Conservation (phyloP, 176 grass and related monocot genomes). For the Aegilops sharonensis region DNA sequence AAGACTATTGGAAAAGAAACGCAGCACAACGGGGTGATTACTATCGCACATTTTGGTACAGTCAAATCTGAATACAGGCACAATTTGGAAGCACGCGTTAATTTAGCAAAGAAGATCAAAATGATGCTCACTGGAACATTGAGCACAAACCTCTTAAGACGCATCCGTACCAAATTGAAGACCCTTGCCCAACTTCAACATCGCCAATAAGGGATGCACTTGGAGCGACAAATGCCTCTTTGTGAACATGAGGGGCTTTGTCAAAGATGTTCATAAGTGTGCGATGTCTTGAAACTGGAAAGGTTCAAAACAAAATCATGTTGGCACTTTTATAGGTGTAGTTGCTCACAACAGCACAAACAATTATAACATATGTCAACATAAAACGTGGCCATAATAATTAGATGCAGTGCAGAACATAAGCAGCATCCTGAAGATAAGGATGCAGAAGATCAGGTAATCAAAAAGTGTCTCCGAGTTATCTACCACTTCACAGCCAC, state of each 20-base stretch:
- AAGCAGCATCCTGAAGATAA: slow-evolving; percentile 3
- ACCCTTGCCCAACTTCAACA: slow-evolving; percentile 74
- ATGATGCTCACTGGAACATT: neutral
- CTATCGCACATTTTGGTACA: neutral
- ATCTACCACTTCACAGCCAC: neutral
- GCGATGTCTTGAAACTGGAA: slow-evolving; percentile 90
- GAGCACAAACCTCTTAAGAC: slow-evolving; percentile 77
- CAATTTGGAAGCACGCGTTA: neutral
- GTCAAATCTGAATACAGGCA: neutral
- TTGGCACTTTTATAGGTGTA: slow-evolving; percentile 17
- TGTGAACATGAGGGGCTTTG: slow-evolving; percentile 72
- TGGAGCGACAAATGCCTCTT: slow-evolving; percentile 93
- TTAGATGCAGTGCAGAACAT: neutral
- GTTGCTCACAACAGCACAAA: neutral
- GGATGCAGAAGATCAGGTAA: neutral
- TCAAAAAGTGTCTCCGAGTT: neutral
- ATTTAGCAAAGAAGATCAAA: slow-evolving; percentile 20
- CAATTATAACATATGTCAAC: neutral
- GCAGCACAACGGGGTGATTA: neutral
- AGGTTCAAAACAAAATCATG: slow-evolving; percentile 15
- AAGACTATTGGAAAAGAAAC: neutral
- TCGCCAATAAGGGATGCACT: slow-evolving; percentile 95
- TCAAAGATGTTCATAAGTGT: slow-evolving; percentile 89
- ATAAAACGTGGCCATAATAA: slow-evolving; percentile 10
- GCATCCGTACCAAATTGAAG: slow-evolving; percentile 98